Evolutionary conservation across 495 filamentous ascomycete species (phyloP), one percentile per base, ranked within the genome.

Genomic region (Xeromyces bisporus): DNA sequence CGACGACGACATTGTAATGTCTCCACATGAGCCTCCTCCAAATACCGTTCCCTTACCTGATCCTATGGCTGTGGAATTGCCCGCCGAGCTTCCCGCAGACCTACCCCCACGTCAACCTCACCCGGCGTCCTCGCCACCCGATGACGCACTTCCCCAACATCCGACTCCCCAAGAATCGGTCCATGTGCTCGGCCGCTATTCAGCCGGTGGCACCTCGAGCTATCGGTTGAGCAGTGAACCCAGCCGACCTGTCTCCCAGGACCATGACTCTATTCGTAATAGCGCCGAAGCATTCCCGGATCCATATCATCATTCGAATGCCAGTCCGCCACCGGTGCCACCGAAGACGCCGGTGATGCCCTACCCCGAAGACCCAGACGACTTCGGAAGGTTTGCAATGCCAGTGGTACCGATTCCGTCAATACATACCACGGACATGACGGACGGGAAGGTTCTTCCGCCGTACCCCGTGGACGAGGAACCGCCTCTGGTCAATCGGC

Each of bases 381-480:
- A 43, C 33, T 37, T 45, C 24, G 41, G 47, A 3, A 47, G 46
- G 31, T 49, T 58, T 13, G 39, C 48, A 7, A 57, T 53, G 55
- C 52, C 48, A 8, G 50, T 48, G 26, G 53, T 50, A 17, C 31
- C 43, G 20, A 46, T 46, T 26, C 41, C 46, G 4, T 36, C 37
- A 17, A 33, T 40, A 17, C 35, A 34, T 17, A 14, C 39, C 5
- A 32, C 29, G 10, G 36, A 38, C 28, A 30, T 33, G 11, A n/a
- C 42, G 14, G 41, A 42, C 23, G 50, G 45, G 24, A 53, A 53
- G 33, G 32, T 48, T 10, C 52, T 55, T 12, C 58, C 77, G 31
- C 85, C 85, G 7, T 93, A 94, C 51, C 85, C 85, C 0, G 57
- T 73, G 33, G 81, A 91, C 35, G 80, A 78, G n/a, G 77, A 76